Evolutionary conservation across 768 basidiomycete genomes (phyloP), one percentile per base, ranked within the genome.

Genomic region (Mycena rebaudengoi): DNA sequence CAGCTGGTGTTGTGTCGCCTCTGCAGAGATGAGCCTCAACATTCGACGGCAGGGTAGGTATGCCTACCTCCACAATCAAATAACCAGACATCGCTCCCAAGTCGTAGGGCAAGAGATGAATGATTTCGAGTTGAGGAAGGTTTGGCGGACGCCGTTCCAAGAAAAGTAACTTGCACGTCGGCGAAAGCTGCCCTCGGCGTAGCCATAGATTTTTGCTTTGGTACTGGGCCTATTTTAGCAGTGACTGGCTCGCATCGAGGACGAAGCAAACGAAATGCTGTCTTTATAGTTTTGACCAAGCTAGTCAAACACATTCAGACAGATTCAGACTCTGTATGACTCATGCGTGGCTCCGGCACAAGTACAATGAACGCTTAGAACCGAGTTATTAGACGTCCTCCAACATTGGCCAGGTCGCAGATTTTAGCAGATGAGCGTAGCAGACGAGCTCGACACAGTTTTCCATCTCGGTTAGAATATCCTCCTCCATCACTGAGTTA

Each of bases 141-240:
- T 67, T 90, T 88, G 3, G 92, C 91, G 20, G 92, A 93, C 16
- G 91, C 91, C 1, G 91, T 94, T 21, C 92, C 92, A 23, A 94
- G 82, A 72, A 94, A 94, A 7, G 89, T 92, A 43, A 94, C 74
- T 49, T 83, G 85, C 2, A 92, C 56, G 0, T 83, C 73, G 3
- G 73, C 66, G 35, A 70, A 44, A 32, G 66, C 50, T 26, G 66
- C 25, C 30, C 60, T 63, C 5, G n/a, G n/a, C n/a, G 48, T 32
- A 25, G 54, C 40, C 46, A 39, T 56, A 43, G 54, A n/a, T 51
- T 25, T 14, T 23, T 52, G 37, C 20, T 2, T 32, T 10, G 30
- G 35, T 10, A 37, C 40, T 14, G 12, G 6, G 26, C 26, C 6
- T 23, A 37, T 8, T 14, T 33, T 37, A 32, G 43, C 30, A n/a